These are phyloP conservation scores for Celoporthe dispersa DNA, from an alignment of 2,329 filamentous ascomycete species.

Conservation along the genomic window DNA sequence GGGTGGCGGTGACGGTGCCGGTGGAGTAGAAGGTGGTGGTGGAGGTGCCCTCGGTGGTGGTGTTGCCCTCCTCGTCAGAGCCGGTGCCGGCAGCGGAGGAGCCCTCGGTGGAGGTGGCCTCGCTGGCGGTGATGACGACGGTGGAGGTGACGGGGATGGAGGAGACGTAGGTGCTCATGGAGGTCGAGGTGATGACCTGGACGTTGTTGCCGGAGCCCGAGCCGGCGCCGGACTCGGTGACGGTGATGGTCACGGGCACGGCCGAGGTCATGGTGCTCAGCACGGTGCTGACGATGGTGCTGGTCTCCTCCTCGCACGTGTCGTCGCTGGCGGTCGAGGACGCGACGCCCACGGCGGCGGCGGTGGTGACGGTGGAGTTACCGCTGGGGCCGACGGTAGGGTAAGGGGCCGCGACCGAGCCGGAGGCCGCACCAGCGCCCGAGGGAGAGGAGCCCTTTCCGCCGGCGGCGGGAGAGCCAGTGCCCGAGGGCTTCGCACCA, in stretches of 20 bases:
- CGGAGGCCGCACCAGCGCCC: neutral
- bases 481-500: slow-evolving; percentile 18
- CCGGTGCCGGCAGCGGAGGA: slow-evolving; percentile 12
- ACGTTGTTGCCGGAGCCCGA: slow-evolving; percentile 21
- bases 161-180: slow-evolving; percentile 25
- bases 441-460: slow-evolving; percentile 2
- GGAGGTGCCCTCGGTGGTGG: slow-evolving; percentile 23
- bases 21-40: slow-evolving; percentile 24
- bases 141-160: slow-evolving; percentile 29
- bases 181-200: slow-evolving; percentile 25
- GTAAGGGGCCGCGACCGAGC: neutral
- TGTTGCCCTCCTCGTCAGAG: slow-evolving; percentile 5
- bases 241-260: slow-evolving; percentile 32
- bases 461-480: slow-evolving; percentile 20
- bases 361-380: slow-evolving; percentile 11
- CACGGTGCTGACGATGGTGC: slow-evolving; percentile 34
- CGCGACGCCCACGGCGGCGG: slow-evolving; percentile 4
- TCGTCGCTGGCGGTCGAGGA: slow-evolving; percentile 19
- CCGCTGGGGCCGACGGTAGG: neutral
- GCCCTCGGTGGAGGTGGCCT: slow-evolving; percentile 8
- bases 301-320: slow-evolving; percentile 31
- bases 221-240: slow-evolving; percentile 29
- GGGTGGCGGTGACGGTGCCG: slow-evolving; percentile 26
- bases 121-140: slow-evolving; percentile 25
- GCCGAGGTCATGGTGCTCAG: slow-evolving; percentile 35